A percentile compares a stretch with the other conserved stretches of the same genome.
These are phyloP conservation scores for Sclerotinia glacialis DNA, from an alignment of 2,329 filamentous ascomycete genomes.

Conservation along the genomic window DNA sequence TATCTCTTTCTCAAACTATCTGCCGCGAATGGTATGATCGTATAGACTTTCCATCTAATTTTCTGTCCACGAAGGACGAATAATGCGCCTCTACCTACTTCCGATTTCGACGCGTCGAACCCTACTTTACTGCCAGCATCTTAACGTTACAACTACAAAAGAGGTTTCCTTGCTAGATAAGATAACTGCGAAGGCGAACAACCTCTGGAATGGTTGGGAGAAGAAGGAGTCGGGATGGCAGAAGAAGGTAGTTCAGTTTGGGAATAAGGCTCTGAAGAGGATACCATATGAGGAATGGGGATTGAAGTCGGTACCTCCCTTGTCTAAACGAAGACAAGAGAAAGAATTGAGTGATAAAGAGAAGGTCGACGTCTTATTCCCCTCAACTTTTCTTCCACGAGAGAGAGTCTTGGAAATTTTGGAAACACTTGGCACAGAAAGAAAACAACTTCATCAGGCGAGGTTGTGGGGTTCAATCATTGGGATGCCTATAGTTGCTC, in stretches of 20 bases:
- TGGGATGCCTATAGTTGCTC: conserved; percentile 78
- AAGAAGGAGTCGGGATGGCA: conserved; percentile 83
- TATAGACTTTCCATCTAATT: neutral
- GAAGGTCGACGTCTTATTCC: conserved; percentile 74
- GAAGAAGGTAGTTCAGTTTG: conserved; percentile 78
- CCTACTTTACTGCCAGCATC: conserved; percentile 85
- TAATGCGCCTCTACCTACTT: conserved; percentile 89
- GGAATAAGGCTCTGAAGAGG: conserved; percentile 78
- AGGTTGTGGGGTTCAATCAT: conserved; percentile 78
- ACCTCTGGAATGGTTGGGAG: conserved; percentile 85
- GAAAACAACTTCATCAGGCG: conserved; percentile 72
- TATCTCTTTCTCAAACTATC: neutral
- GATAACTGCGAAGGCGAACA: conserved; percentile 65
- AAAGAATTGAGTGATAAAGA: conserved; percentile 62
- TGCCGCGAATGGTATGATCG: neutral
- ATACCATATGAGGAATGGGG: conserved; percentile 99
- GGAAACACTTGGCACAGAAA: conserved; percentile 70
- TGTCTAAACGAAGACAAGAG: conserved; percentile 63
- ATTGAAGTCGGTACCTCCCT: conserved; percentile 85
- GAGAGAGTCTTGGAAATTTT: conserved; percentile 65
- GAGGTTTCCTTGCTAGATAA: conserved; percentile 63
- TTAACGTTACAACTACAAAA: conserved; percentile 54
- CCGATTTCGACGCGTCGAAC: conserved; percentile 89
- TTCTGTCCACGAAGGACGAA: neutral
- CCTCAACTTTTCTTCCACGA: conserved; percentile 63